Conservation (phyloP, 257 asterid genomes). For the Solanum pinnatisectum region DNA sequence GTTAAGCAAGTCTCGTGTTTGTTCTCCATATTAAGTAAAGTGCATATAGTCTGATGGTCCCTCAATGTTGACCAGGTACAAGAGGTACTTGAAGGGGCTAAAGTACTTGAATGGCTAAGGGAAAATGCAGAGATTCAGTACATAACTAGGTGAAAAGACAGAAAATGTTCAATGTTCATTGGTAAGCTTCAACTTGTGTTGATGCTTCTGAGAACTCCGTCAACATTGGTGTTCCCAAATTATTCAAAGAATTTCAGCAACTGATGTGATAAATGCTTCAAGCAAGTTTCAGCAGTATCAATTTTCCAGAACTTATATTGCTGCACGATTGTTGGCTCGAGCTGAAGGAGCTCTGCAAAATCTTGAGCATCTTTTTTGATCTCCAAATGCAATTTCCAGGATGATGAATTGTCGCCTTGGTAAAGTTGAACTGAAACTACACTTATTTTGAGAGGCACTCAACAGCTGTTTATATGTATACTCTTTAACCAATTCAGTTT, state of each 20-base stretch:
- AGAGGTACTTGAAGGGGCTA: constrained; percentile 93
- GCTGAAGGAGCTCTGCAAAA: neutral
- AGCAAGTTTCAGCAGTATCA: neutral
- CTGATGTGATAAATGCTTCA: neutral
- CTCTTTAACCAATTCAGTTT: neutral
- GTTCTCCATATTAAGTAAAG: neutral
- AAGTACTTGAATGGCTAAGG: constrained; percentile 91
- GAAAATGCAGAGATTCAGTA: constrained; percentile 66
- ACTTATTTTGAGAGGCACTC: neutral
- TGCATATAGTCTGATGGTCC: neutral
- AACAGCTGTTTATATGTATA: neutral
- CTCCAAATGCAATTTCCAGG: neutral
- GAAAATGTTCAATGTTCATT: neutral
- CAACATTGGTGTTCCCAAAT: neutral
- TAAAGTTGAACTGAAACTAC: neutral
- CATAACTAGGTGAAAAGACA: constrained; percentile 27
- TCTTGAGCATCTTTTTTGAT: neutral
- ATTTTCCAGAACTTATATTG: neutral
- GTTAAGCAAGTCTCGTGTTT: neutral
- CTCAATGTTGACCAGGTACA: constrained; percentile 47
- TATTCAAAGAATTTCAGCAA: neutral
- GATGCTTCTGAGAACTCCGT: neutral
- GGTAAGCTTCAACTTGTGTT: neutral
- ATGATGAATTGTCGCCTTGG: neutral
- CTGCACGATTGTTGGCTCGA: neutral